phyloP scores from a whole-genome alignment of 805 yeast genomes.

The Kluyveromyces nonfermentans region DNA sequence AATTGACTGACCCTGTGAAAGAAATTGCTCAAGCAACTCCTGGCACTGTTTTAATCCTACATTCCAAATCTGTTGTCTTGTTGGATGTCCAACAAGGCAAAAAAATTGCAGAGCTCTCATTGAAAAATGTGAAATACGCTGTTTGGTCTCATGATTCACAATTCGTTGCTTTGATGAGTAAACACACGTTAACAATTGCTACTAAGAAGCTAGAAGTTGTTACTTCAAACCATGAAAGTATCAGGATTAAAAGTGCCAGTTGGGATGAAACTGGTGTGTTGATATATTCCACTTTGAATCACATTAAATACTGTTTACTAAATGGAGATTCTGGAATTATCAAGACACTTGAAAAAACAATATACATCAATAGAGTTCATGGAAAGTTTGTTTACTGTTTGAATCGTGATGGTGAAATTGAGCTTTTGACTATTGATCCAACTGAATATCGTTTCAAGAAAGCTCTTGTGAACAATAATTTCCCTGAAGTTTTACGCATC shows the following conservation, averaged over 20 bases:
- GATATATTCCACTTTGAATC: conserved; percentile 89
- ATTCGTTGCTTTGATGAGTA: conserved; percentile 77
- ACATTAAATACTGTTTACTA: conserved; percentile 83
- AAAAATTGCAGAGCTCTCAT: conserved; percentile 56
- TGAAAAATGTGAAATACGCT: conserved; percentile 76
- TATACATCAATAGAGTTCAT: conserved; percentile 66
- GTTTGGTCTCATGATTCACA: conserved; percentile 85
- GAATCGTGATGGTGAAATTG: conserved; percentile 78
- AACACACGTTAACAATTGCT: conserved; percentile 87
- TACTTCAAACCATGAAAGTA: conserved; percentile 89
- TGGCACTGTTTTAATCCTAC: conserved; percentile 72
- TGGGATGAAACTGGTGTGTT: conserved; percentile 95
- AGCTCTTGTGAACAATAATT: conserved; percentile 82
- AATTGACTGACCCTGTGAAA: conserved; percentile 53
- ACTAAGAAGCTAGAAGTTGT: conserved; percentile 66
- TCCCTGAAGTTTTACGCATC: conserved; percentile 82
- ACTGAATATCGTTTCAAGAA: conserved; percentile 95
- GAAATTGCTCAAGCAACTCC: conserved; percentile 75
- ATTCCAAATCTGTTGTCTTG: conserved; percentile 60
- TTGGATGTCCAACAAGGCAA: conserved; percentile 92
- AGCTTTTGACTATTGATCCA: conserved; percentile 74
- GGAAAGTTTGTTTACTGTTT: conserved; percentile 71
- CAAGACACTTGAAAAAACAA: conserved; percentile 80
- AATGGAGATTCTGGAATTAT: conserved; percentile 95
- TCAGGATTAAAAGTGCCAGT: conserved; percentile 90